phyloP scores from a whole-genome alignment of 179 eudicot species.

The Gypsophila paniculata region DNA sequence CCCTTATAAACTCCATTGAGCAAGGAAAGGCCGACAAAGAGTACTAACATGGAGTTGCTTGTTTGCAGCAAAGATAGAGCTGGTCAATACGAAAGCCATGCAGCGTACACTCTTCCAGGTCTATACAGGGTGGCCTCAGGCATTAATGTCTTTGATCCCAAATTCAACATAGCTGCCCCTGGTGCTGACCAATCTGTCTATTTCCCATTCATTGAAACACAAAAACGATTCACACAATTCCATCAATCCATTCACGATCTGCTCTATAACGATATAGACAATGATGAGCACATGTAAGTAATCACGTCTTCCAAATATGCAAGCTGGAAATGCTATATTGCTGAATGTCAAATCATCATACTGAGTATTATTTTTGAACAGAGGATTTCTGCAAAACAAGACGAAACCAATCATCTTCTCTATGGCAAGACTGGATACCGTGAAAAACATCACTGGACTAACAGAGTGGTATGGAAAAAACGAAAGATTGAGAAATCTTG shows the following conservation, averaged over 20 bases:
- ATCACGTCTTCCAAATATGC: background rate
- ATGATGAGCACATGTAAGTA: slow-evolving; percentile 44
- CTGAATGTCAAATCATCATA: background rate
- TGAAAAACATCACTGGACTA: slow-evolving; percentile 66
- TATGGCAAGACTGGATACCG: slow-evolving; percentile 81
- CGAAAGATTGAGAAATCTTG: slow-evolving; percentile 47
- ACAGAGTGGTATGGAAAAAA: slow-evolving; percentile 62
- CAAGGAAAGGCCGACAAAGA: slow-evolving; percentile 1
- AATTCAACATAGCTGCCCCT: slow-evolving; percentile 53
- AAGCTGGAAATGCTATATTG: background rate
- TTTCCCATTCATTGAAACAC: slow-evolving; percentile 39
- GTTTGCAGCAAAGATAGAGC: slow-evolving; percentile 49
- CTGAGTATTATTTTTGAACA: slow-evolving; percentile 27
- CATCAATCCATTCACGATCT: slow-evolving; percentile 42
- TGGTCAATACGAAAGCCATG: slow-evolving; percentile 52
- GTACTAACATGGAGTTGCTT: slow-evolving; percentile 18
- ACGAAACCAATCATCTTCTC: slow-evolving; percentile 68
- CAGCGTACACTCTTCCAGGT: slow-evolving; percentile 49
- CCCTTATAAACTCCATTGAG: background rate
- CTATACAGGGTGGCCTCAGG: slow-evolving; percentile 50
- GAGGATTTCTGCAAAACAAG: slow-evolving; percentile 53
- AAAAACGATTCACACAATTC: slow-evolving; percentile 38
- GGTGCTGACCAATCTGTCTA: slow-evolving; percentile 54
- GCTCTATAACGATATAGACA: slow-evolving; percentile 38
- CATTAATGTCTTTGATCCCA: slow-evolving; percentile 53